Evolutionary conservation across 805 yeast species (phyloP), one percentile per base, ranked within the genome.

Genomic region (Zygosaccharomyces siamensis): DNA sequence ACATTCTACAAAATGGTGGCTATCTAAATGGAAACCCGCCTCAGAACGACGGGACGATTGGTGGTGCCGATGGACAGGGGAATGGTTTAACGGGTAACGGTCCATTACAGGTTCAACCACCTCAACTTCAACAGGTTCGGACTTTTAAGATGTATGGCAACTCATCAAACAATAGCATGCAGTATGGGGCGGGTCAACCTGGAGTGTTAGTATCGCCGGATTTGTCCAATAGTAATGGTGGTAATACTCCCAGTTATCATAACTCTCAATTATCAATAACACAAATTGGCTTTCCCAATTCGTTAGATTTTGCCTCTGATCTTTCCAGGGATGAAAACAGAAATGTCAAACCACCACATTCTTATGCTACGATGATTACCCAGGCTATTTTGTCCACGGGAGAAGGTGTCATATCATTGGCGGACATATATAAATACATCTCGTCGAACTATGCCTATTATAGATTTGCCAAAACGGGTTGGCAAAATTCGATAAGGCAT

Each of bases 401-500:
- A 1, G 96, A 90, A 51, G 96, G 95, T 38, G 88, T 87, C 38
- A 76, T 92, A 74, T 86, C 97, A 11, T 70, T 93, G 58, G 80
- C 95, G 1, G 97, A 93, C 62, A 93, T 93, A 47, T 93, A 93
- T 68, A 84, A 81, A 56, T 93, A 96, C 89, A 93, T 93, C 47
- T 72, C 93, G 4, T 68, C 80, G 27, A 90, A 85, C 62, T 93
- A 89, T 68, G 90, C 98, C 33, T 93, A 86, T 67, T 93, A 93
- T 67, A 80, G 96, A 60, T 86, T 81, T 68, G 83, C 93, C 21
- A 90, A 87, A 67, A 84, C 96, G 7, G 99, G 99, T 32, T 93
- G 99, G 99, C 99, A 93, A 71, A 93, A 93, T 70, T 89, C 97
- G 5, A 92, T 93, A 57, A 82, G 99, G 58, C 99, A 93, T 69